These are phyloP conservation scores for Eucalyptus microcorys DNA, from an alignment of 345 rosid species.

Conservation along the genomic window DNA sequence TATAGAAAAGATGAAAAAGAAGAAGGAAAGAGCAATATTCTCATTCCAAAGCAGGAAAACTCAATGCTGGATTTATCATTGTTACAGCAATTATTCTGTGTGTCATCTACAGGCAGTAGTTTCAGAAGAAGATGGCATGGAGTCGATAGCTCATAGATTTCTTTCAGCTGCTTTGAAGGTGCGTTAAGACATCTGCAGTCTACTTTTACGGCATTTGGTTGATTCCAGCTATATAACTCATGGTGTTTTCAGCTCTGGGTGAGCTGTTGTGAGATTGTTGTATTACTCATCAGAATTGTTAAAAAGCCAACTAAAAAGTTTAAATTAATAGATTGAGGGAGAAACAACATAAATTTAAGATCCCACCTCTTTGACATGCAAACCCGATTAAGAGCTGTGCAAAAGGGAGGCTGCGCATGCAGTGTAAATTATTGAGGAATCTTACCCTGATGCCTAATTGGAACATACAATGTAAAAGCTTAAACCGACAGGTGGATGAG, in stretches of 20 bases:
- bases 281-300: neutral
- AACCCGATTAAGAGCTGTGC: neutral
- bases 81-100: neutral
- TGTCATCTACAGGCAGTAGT: slow-evolving; percentile 54
- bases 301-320: neutral
- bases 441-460: neutral
- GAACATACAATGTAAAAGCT: neutral
- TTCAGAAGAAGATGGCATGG: slow-evolving; percentile 97
- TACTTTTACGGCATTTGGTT: neutral
- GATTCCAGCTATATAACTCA: neutral
- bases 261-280: neutral
- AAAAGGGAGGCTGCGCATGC: neutral
- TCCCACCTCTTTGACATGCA: neutral
- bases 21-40: neutral
- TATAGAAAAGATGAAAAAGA: neutral
- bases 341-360: neutral
- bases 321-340: neutral
- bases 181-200: neutral
- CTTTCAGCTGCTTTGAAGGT: slow-evolving; percentile 96
- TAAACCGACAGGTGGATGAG: neutral
- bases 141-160: slow-evolving; percentile 83
- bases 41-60: neutral
- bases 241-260: neutral
- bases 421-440: neutral
- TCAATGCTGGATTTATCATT: neutral